phyloP scores from a whole-genome alignment of 176 grass and related monocot genomes.

The Cymbopogon citratus region DNA sequence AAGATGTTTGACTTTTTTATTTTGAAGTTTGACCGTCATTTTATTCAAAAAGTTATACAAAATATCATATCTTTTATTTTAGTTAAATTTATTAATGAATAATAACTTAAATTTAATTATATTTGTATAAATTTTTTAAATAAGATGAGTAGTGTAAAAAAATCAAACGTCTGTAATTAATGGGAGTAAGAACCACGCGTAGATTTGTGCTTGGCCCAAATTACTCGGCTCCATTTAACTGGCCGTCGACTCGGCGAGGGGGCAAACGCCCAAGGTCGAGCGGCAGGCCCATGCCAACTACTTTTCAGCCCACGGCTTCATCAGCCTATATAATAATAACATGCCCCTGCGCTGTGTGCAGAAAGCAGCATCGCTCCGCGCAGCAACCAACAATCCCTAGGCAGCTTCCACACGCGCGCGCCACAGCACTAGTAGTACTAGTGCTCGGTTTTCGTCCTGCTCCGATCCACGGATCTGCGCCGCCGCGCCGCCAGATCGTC shows the following conservation, averaged over 20 bases:
- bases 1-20: too few relatives aligned
- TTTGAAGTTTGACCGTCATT: too few relatives aligned
- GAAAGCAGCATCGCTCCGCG: neutral
- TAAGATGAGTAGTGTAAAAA: too few relatives aligned
- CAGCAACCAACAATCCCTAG: neutral
- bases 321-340: neutral
- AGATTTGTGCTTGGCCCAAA: neutral
- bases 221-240: neutral
- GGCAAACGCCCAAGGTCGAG: neutral
- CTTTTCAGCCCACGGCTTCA: neutral
- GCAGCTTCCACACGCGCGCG: neutral
- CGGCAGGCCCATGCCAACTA: neutral
- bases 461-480: constrained; percentile 1
- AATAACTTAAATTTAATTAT: too few relatives aligned
- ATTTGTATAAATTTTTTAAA: too few relatives aligned
- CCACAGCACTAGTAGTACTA: neutral
- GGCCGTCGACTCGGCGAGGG: neutral
- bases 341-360: neutral
- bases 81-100: too few relatives aligned
- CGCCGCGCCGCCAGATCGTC: neutral
- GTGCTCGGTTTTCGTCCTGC: neutral
- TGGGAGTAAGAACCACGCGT: too few relatives aligned
- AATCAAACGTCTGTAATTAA: too few relatives aligned
- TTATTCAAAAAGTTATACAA: too few relatives aligned
- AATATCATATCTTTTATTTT: too few relatives aligned